phyloP scores from a whole-genome alignment of 2,329 filamentous ascomycete genomes.

The Aureobasidium musti region DNA sequence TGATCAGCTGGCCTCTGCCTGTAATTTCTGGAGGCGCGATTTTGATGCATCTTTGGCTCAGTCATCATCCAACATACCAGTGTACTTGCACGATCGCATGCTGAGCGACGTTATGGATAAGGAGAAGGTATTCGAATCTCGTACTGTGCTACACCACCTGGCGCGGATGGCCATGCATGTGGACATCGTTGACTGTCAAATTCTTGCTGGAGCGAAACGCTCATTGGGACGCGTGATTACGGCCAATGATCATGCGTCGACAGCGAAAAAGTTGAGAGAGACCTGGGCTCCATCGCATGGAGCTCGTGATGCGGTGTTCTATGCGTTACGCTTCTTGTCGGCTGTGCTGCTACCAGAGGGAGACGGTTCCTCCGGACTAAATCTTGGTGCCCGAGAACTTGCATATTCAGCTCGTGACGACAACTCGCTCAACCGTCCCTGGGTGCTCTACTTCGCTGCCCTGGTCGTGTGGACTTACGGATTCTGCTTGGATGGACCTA shows the following conservation, averaged over 20 bases:
- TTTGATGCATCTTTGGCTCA: slow-evolving; percentile 65
- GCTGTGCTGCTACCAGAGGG: slow-evolving; percentile 72
- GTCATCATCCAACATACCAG: slow-evolving; percentile 34
- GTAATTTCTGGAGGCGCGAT: slow-evolving; percentile 90
- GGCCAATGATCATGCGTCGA: slow-evolving; percentile 74
- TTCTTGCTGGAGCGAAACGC: slow-evolving; percentile 84
- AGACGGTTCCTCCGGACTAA: slow-evolving; percentile 41
- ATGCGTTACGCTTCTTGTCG: slow-evolving; percentile 83
- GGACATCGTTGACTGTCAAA: slow-evolving; percentile 95
- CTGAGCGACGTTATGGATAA: slow-evolving; percentile 60
- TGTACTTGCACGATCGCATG: slow-evolving; percentile 35
- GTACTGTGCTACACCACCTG: slow-evolving; percentile 86
- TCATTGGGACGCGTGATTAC: slow-evolving; percentile 85
- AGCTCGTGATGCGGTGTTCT: slow-evolving; percentile 88
- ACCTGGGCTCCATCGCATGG: slow-evolving; percentile 85
- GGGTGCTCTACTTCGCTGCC: slow-evolving; percentile 91
- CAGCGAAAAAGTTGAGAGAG: slow-evolving; percentile 81
- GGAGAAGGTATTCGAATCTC: slow-evolving; percentile 79
- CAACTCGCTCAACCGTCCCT: slow-evolving; percentile 84
- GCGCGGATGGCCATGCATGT: slow-evolving; percentile 99
- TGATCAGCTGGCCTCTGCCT: slow-evolving; percentile 77
- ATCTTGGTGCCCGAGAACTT: slow-evolving; percentile 37
- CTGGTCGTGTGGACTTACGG: slow-evolving; percentile 96
- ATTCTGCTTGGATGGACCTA: slow-evolving; percentile 81
- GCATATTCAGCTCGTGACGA: slow-evolving; percentile 83